Conservation (phyloP, 2,329 filamentous ascomycete species). For the Beauveria sp. region DNA sequence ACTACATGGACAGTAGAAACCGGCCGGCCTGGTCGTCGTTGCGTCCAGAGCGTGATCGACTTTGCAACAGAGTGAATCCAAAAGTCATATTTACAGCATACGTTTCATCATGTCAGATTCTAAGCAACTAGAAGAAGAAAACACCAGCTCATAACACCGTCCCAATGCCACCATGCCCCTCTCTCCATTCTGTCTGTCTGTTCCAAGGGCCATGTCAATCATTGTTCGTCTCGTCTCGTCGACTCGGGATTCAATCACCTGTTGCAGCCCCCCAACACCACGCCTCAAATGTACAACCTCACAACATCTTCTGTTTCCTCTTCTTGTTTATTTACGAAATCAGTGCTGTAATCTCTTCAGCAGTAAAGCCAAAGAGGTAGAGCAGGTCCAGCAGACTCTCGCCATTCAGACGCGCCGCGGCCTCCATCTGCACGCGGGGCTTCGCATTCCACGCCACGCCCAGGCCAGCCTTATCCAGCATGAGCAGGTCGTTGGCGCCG, state of each 20-base stretch:
- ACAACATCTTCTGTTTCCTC: conserved; percentile 13
- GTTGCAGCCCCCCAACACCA: neutral
- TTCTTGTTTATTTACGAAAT: conserved; percentile 23
- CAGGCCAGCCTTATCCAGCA: conserved; percentile 68
- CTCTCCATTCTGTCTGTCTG: neutral
- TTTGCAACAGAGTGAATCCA: neutral
- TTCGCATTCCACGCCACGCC: conserved; percentile 83
- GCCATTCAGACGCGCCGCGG: conserved; percentile 64
- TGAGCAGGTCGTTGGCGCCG: conserved; percentile 74
- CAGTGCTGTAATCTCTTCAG: conserved; percentile 51
- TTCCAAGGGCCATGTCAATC: neutral
- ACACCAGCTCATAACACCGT: conserved; percentile 5
- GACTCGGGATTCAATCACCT: neutral
- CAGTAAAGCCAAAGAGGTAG: conserved; percentile 65
- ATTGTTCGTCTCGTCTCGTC: neutral
- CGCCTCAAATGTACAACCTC: conserved; percentile 5
- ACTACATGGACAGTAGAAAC: neutral
- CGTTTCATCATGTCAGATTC: conserved; percentile 1
- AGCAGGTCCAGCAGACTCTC: conserved; percentile 64
- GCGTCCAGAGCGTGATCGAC: neutral
- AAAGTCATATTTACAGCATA: neutral
- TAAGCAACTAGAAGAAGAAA: neutral
- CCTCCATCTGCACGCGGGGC: conserved; percentile 71
- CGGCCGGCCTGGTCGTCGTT: neutral
- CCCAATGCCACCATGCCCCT: neutral